Base-by-base conservation (phyloP, 345 rosid species). In the Sisymbrium irio region DNA sequence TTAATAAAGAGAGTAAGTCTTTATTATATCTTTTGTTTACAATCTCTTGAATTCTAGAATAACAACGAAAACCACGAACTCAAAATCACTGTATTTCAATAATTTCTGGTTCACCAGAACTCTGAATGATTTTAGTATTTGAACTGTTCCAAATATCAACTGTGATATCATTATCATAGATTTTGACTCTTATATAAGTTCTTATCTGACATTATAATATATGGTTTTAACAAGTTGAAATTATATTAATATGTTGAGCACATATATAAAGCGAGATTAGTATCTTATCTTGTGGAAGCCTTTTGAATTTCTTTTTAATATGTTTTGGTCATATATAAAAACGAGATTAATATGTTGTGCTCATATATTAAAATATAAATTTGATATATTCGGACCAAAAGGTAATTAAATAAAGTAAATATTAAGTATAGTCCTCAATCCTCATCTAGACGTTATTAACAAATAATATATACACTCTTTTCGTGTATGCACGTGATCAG, bases 401-500 rank as follows among this genome's bases (percentile, higher is more conserved):
- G 25, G 15, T 22, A 22, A 22, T 22, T 30, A 19, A 42, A 42
- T 15, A 45, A 14, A 46, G 46, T 14, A 46, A 25, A 45, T 30
- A 12, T 46, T 46, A 69, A 22, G 18, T 59, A 20, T 36, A 36
- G 35, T 49, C 47, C 1, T 45, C 28, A 19, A 46, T 10, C 28
- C 58, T 45, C 46, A 46, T 58, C 57, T 20, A 70, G 27, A 60
- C 28, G 40, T 15, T 45, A 49, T 25, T 50, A 40, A 71, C 44
- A 9, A 50, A 49, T 44, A 69, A 36, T 71, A 49, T 7, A 37
- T 47, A 40, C 18, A 27, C 39, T 56, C 56, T 17, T 25, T 63
- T 44, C 14, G 45, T 55, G 64, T 55, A 40, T 46, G 59, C 78
- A 74, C 61, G 67, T 74, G 72, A 74, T 37, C 59, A 73, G 37